Evolutionary conservation across 169 alveolate species (phyloP).

Genomic region (Plasmodium ovale): DNA sequence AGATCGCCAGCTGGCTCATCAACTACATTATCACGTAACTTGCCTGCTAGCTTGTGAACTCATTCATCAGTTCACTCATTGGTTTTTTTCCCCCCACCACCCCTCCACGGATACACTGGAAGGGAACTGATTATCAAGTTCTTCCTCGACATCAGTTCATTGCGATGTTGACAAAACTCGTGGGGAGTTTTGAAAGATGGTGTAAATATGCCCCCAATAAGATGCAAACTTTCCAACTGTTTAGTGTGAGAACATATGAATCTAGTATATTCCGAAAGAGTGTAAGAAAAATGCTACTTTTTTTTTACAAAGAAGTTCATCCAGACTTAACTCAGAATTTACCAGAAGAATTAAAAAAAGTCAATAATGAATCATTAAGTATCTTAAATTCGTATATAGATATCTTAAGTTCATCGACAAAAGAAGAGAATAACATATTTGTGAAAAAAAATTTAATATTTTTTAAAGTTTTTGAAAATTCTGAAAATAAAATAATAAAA

Average conservation of each 20-base stretch:
- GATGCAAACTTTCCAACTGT: slow-evolving; percentile 9
- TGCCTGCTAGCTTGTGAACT: too few species aligned
- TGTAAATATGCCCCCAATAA: slow-evolving; percentile 8
- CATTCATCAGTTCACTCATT: too few species aligned
- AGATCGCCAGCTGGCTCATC: too few species aligned
- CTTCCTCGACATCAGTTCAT: background rate
- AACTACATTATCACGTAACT: too few species aligned
- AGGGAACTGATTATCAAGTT: background rate
- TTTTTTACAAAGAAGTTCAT: slow-evolving; percentile 76
- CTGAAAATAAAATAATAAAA: slow-evolving; percentile 57
- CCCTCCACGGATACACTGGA: background rate
- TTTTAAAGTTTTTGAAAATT: slow-evolving; percentile 65
- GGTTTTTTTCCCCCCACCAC: background rate
- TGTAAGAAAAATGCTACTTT: slow-evolving; percentile 48
- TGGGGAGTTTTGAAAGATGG: background rate
- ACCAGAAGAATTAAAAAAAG: slow-evolving; percentile 75
- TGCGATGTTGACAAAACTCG: slow-evolving; percentile 37
- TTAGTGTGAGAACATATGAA: slow-evolving; percentile 25
- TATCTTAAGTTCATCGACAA: slow-evolving; percentile 31
- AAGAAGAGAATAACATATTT: slow-evolving; percentile 51
- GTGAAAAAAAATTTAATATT: slow-evolving; percentile 46
- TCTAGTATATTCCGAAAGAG: slow-evolving; percentile 42
- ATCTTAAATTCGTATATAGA: slow-evolving; percentile 75
- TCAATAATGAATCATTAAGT: slow-evolving; percentile 69
- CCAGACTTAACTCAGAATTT: slow-evolving; percentile 65